A percentile compares a stretch with the other conserved stretches of the same genome.
Conservation (phyloP, 2,329 filamentous ascomycete genomes). For the Alternaria triticimaculans region DNA sequence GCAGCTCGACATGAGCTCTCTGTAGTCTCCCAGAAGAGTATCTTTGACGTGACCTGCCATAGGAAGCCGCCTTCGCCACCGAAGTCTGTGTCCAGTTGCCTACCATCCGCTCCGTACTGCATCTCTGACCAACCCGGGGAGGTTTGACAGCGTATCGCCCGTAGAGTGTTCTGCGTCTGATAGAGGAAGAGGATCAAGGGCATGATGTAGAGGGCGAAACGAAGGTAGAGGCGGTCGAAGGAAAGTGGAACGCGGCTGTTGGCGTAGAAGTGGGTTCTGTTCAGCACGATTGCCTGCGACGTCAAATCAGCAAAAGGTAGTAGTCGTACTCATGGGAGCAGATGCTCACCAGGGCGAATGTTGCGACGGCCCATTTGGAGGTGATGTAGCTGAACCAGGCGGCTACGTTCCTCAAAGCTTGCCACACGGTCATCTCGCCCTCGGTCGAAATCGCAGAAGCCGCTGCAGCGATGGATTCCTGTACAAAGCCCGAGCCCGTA, state of each 20-base stretch:
- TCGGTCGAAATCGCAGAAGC: conserved; percentile 39
- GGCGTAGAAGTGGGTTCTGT: conserved; percentile 92
- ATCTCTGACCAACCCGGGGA: conserved; percentile 54
- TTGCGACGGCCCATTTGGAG: conserved; percentile 81
- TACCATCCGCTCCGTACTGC: conserved; percentile 55
- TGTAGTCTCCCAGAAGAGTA: conserved; percentile 78
- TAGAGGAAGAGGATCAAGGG: conserved; percentile 48
- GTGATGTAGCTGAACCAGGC: conserved; percentile 81
- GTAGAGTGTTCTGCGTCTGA: conserved; percentile 74
- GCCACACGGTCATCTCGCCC: conserved; percentile 54
- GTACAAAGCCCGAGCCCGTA: conserved; percentile 49
- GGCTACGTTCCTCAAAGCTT: conserved; percentile 71
- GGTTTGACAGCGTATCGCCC: conserved; percentile 92
- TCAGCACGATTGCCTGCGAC: conserved; percentile 76
- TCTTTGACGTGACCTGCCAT: conserved; percentile 71
- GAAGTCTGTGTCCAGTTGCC: conserved; percentile 55
- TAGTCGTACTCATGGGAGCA: conserved; percentile 3
- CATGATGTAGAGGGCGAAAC: conserved; percentile 42
- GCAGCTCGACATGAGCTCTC: conserved; percentile 76
- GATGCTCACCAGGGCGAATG: conserved; percentile 72
- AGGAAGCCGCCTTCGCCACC: conserved; percentile 70
- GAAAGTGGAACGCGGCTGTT: conserved; percentile 82
- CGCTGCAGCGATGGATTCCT: conserved; percentile 54
- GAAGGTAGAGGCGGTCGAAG: conserved; percentile 69
- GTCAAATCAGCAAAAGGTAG: conserved; percentile 1